Evolutionary conservation across 2,329 filamentous ascomycete genomes (phyloP), one percentile per base, ranked within the genome.

Genomic region (Trichophyton verrucosum): DNA sequence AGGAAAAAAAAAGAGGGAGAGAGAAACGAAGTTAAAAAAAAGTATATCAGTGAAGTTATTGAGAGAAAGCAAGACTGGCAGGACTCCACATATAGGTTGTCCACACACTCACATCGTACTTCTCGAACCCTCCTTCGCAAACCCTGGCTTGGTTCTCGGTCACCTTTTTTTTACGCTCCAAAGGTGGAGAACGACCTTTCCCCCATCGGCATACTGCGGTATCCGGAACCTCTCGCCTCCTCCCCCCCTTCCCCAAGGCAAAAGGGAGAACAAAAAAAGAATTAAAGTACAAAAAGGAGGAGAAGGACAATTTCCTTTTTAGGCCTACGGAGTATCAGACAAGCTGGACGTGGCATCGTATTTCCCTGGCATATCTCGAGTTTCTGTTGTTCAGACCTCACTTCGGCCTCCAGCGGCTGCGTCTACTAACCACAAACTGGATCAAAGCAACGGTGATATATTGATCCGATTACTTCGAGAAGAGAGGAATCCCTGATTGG

Each of bases 21-120:
- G 51, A 55, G 51, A 55, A 55, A 55, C 51, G 51, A 33, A 38
- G 51, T 17, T 15, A 11, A 36, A 20, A 20, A 20, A 55, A 55
- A 55, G 51, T 55, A 36, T 55, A 55, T 55, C 51, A 55, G 51
- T 33, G 30, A 55, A 55, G 51, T 55, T 55, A 55, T 55, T 55
- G 51, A 55, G 51, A 55, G 51, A 36, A 30, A 55, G 51, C 33
- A 38, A 55, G 20, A 51, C 20, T 51, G 46, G 46, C 46, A 51
- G 46, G 46, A 55, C 51, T 55, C 51, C 51, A 55, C 51, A 55
- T 24, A 30, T 24, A 30, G 8, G 51, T 55, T 17, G 51, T 55
- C 51, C 51, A 55, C 49, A 55, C 51, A 55, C 51, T 55, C 13
- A 3, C 30, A 27, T 51, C 7, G 40, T 44, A 44, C 40, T 55